Evolutionary conservation across 345 rosid genomes (phyloP), one percentile per base, ranked within the genome.

Genomic region (Camelina neglecta): DNA sequence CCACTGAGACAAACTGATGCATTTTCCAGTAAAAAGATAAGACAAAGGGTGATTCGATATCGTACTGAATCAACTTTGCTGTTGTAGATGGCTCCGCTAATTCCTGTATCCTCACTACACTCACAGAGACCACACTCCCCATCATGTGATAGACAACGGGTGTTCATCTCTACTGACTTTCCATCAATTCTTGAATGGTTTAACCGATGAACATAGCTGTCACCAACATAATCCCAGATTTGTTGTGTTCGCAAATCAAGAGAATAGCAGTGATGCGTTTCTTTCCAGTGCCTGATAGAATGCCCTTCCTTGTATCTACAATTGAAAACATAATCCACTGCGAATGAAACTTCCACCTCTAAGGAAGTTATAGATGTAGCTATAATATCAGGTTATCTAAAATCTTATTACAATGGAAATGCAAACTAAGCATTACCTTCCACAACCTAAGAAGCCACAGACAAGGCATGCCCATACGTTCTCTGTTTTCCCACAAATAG

Each of bases 221-320:
- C 99, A 65, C 99, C 98, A 78, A 89, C 96, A 75, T 95, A 95
- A 83, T 95, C 98, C 97, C 98, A 92, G 29, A 95, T 92, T 81
- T 95, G 97, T 48, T 92, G 94, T 44, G 98, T 87, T 65, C 85
- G 83, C 77, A 92, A 75, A 84, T 95, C 98, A 68, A 95, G 89
- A 66, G 97, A 92, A 74, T 95, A 95, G 71, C 89, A 86, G 61
- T 95, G 98, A 77, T 95, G 93, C 2, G 86, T 88, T 73, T 92
- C 87, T 83, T 92, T 87, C 97, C 99, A 90, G 47, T 92, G 99
- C 81, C 86, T 84, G 45, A 89, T 87, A 53, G 94, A 97, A 60
- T 92, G 97, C 61, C 93, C 88, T 83, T 92, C 97, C 83, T 90
- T 95, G 81, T 95, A 95, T 81, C 99, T 95, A 84, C 53, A 76